Conservation (phyloP, 1,284 basidiomycete genomes). For the Cryptococcus wingfieldii region DNA sequence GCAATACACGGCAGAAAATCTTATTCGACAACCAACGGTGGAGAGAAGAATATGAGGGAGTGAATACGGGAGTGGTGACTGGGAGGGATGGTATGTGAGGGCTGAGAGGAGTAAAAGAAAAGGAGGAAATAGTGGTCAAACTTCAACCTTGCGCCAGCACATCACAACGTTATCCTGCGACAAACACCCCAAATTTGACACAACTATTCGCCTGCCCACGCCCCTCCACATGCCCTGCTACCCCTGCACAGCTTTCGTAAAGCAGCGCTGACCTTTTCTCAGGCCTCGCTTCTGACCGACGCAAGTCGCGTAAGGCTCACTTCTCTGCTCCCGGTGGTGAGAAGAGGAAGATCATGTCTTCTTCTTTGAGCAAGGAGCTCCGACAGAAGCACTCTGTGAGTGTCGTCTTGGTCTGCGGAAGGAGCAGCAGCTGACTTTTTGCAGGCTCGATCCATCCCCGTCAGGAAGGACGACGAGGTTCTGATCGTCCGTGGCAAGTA, state of each 20-base stretch:
- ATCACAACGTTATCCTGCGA: not conserved
- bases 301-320: slow-evolving; percentile 96
- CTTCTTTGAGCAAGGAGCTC: slow-evolving; percentile 92
- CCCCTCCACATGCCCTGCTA: not conserved
- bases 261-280: not conserved
- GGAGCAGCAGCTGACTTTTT: slow-evolving; percentile 1
- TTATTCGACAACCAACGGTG: not conserved
- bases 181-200: not conserved
- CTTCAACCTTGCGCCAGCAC: not conserved
- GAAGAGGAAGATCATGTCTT: slow-evolving; percentile 97
- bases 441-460: slow-evolving; percentile 84
- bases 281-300: slow-evolving; percentile 57
- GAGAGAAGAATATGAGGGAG: not conserved
- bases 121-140: not conserved
- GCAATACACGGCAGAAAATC: not conserved
- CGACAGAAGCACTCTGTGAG: slow-evolving; percentile 86
- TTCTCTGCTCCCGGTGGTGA: slow-evolving; percentile 87
- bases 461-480: slow-evolving; percentile 98
- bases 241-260: not conserved
- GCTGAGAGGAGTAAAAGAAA: not conserved
- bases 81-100: not conserved
- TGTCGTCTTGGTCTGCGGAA: slow-evolving; percentile 19
- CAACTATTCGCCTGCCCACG: not conserved
- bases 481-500: slow-evolving; percentile 92
- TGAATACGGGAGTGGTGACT: not conserved